These are phyloP conservation scores for Penicillium herquei DNA, from an alignment of 495 filamentous ascomycete species.

Conservation along the genomic window DNA sequence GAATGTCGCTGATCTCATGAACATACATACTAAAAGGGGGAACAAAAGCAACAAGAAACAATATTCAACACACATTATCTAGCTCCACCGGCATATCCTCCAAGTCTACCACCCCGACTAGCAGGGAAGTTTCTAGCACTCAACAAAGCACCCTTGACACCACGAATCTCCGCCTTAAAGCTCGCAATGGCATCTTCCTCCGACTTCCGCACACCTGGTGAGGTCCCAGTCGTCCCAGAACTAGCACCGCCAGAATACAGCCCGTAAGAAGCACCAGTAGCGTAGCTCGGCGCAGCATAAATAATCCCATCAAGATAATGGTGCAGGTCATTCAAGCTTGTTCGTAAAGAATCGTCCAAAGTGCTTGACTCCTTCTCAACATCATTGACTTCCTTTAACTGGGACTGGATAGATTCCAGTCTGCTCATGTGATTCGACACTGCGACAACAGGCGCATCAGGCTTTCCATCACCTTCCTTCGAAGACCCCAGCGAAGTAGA, in stretches of 20 bases:
- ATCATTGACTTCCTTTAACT: slow-evolving; percentile 52
- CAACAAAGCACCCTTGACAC: slow-evolving; percentile 90
- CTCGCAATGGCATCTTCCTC: slow-evolving; percentile 75
- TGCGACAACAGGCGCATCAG: slow-evolving; percentile 24
- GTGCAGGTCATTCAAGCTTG: slow-evolving; percentile 45
- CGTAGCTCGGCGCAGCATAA: slow-evolving; percentile 39
- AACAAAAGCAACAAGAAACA: background rate
- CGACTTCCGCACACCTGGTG: slow-evolving; percentile 42
- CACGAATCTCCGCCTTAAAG: slow-evolving; percentile 80
- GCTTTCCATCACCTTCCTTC: slow-evolving; percentile 8
- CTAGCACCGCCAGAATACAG: slow-evolving; percentile 27
- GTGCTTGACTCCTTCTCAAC: slow-evolving; percentile 45
- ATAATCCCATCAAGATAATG: slow-evolving; percentile 53
- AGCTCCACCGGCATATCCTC: slow-evolving; percentile 16
- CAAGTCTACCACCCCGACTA: slow-evolving; percentile 33
- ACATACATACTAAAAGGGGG: background rate
- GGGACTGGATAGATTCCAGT: slow-evolving; percentile 48
- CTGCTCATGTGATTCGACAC: slow-evolving; percentile 39
- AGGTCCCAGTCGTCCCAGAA: slow-evolving; percentile 25
- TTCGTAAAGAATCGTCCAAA: slow-evolving; percentile 44
- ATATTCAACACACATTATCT: slow-evolving; percentile 6
- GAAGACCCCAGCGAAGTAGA: background rate
- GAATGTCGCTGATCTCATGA: background rate
- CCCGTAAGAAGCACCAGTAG: slow-evolving; percentile 32
- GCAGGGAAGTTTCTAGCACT: slow-evolving; percentile 69